Percentiles rank a stretch among this genome's conserved stretches.
These are phyloP conservation scores for Mycena sanguinolenta DNA, from an alignment of 768 basidiomycete genomes.

Conservation along the genomic window DNA sequence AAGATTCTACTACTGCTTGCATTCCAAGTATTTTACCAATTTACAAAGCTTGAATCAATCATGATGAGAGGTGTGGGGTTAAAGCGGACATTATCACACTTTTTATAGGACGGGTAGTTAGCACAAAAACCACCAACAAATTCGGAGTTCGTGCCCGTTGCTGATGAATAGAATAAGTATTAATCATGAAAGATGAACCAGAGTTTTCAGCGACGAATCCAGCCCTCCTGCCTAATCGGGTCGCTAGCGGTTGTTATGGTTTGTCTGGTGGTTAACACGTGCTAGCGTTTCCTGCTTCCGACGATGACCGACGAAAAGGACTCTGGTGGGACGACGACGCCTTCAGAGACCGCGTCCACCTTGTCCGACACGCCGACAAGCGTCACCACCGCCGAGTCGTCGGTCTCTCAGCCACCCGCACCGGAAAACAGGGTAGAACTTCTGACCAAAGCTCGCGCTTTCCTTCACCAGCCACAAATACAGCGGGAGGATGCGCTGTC, in stretches of 20 bases:
- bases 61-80: too few relatives aligned
- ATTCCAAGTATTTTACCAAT: too few relatives aligned
- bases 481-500: conserved; percentile 65
- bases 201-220: too few relatives aligned
- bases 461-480: conserved; percentile 77
- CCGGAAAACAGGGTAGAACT: conserved; percentile 56
- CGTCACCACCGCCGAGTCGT: not conserved
- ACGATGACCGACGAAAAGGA: conserved; percentile 19
- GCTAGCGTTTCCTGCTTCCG: not conserved
- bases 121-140: too few relatives aligned
- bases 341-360: not conserved
- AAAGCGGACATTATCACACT: too few relatives aligned
- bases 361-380: not conserved
- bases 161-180: too few relatives aligned
- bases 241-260: conserved; percentile 24
- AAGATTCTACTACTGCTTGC: too few relatives aligned
- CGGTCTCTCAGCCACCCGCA: not conserved
- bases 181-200: too few relatives aligned
- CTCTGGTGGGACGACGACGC: not conserved
- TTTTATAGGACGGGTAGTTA: too few relatives aligned
- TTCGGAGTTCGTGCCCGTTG: too few relatives aligned
- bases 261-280: conserved; percentile 2
- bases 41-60: too few relatives aligned
- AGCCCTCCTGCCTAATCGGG: conserved; percentile 7
- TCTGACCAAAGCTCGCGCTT: conserved; percentile 68